A percentile compares a stretch with the other conserved stretches of the same genome.
Conservation (phyloP, 1,284 basidiomycete genomes). For the Trametes polyzona region DNA sequence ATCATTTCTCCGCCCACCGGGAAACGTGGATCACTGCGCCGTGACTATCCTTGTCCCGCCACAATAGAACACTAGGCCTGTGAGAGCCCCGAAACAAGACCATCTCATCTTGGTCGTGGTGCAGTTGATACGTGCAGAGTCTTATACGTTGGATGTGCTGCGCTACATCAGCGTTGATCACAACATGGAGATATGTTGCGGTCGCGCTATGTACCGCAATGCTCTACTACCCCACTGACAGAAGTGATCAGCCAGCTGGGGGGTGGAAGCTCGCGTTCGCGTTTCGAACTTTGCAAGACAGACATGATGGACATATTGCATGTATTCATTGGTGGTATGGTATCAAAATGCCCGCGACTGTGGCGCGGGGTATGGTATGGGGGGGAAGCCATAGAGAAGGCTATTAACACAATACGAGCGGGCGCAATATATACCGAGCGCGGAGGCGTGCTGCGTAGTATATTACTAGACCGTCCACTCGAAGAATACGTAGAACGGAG, state of each 20-base stretch:
- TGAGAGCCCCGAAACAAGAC: background rate
- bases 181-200: no score
- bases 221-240: background rate
- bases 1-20: conserved; percentile 8
- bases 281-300: background rate
- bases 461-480: conserved; percentile 31
- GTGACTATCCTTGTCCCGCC: conserved; percentile 6
- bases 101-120: background rate
- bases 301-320: conserved; percentile 15
- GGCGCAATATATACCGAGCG: conserved; percentile 22
- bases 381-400: conserved; percentile 14
- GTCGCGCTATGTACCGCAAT: no score
- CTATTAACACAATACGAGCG: conserved; percentile 23
- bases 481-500: background rate
- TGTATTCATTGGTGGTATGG: background rate
- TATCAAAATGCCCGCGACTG: conserved; percentile 8
- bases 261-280: no score
- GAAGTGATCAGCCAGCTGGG: background rate
- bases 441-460: conserved; percentile 21
- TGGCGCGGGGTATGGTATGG: conserved; percentile 12
- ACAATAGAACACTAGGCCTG: background rate
- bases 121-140: no score
- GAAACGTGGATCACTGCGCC: conserved; percentile 23
- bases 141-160: no score
- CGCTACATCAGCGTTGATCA: no score